These are phyloP conservation scores for Lavandula angustifolia DNA, from an alignment of 257 asterid species.

Conservation along the genomic window DNA sequence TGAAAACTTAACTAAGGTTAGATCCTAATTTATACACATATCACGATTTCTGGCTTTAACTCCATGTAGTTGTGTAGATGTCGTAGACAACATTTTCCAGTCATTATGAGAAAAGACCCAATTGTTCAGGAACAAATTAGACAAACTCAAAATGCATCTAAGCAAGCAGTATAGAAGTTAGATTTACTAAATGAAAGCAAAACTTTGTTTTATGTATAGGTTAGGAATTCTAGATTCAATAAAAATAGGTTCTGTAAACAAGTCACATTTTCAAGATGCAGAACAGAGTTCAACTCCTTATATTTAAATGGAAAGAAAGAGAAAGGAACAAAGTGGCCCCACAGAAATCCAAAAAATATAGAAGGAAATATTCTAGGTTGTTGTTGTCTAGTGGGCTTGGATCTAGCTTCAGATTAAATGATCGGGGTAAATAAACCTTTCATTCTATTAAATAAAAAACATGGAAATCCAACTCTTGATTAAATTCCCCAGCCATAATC, in stretches of 20 bases:
- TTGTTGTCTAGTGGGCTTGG: background rate
- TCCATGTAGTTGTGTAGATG: background rate
- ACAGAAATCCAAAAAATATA: background rate
- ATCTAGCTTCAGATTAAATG: constrained; percentile 16
- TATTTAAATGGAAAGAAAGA: constrained; percentile 1
- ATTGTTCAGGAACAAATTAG: background rate
- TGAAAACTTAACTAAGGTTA: background rate
- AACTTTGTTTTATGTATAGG: background rate
- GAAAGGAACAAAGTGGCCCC: constrained; percentile 6
- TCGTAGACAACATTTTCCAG: background rate
- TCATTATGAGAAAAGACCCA: background rate
- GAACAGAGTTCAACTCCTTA: constrained; percentile 12
- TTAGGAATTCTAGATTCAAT: background rate
- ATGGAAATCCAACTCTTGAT: background rate
- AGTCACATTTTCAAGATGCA: constrained; percentile 9
- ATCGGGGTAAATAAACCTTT: background rate
- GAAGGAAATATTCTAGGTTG: background rate
- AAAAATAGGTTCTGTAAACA: constrained; percentile 4
- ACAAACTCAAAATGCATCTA: constrained; percentile 13
- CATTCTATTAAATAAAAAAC: background rate
- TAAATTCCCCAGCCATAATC: constrained; percentile 20
- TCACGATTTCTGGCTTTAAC: constrained; percentile 10
- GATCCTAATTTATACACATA: background rate
- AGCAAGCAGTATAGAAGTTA: background rate
- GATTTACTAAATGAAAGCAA: background rate